phyloP scores from a whole-genome alignment of 768 basidiomycete species.

The Grammothele lineata region DNA sequence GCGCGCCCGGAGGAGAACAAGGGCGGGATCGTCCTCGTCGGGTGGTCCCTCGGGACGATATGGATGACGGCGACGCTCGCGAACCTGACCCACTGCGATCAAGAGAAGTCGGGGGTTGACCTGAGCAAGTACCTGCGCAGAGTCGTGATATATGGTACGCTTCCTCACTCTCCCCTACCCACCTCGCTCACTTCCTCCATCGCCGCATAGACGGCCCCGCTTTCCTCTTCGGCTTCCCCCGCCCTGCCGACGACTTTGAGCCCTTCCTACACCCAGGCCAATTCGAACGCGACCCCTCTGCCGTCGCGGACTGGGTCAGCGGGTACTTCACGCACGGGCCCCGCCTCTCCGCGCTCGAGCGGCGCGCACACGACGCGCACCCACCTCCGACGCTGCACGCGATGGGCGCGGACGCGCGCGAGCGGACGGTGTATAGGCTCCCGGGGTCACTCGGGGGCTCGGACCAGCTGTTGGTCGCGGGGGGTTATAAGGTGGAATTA shows the following conservation, averaged over 20 bases:
- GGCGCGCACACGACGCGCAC: slow-evolving; percentile 7
- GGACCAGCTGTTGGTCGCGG: not conserved
- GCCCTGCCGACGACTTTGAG: not conserved
- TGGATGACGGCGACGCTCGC: not conserved
- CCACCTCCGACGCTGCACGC: not conserved
- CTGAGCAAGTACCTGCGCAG: not conserved
- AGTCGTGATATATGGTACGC: not conserved
- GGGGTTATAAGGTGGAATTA: not conserved
- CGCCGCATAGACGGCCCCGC: not conserved
- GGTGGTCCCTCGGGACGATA: slow-evolving; percentile 33
- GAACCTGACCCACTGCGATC: not conserved
- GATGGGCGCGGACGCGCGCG: slow-evolving; percentile 8
- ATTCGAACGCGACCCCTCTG: not conserved
- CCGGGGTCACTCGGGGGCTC: no score
- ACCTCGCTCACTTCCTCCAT: no score
- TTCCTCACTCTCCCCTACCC: not conserved
- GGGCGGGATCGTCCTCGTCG: slow-evolving; percentile 23
- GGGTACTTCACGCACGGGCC: slow-evolving; percentile 9
- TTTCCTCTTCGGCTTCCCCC: not conserved
- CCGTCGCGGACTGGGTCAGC: slow-evolving; percentile 3
- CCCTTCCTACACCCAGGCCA: slow-evolving; percentile 5
- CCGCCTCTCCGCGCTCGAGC: no score
- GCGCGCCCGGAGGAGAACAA: not conserved
- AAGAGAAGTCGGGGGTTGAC: no score
- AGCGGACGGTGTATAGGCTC: no score